phyloP scores from a whole-genome alignment of 2,329 filamentous ascomycete genomes.

The Aspergillus sclerotialis region DNA sequence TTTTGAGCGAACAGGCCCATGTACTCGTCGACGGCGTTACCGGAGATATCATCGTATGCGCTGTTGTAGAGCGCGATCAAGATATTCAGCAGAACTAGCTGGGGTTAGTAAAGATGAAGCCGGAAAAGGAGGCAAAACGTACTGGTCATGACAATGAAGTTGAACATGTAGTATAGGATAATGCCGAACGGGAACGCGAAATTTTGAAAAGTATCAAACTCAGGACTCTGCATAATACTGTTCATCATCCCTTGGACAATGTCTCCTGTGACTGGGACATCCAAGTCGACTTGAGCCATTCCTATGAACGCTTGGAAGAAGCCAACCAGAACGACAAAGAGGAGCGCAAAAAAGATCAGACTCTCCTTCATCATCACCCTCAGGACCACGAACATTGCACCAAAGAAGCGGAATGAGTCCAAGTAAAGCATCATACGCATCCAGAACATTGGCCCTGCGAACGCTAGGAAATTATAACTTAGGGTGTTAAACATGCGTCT shows the following conservation, averaged over 20 bases:
- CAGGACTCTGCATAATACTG: slow-evolving; percentile 82
- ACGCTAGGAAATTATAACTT: slow-evolving; percentile 90
- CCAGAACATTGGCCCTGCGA: slow-evolving; percentile 96
- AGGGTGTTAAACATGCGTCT: slow-evolving; percentile 65
- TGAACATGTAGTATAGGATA: slow-evolving; percentile 95
- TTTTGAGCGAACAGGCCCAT: slow-evolving; percentile 89
- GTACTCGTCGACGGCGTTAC: slow-evolving; percentile 90
- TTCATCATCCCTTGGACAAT: slow-evolving; percentile 63
- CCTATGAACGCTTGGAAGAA: slow-evolving; percentile 95
- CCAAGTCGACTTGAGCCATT: slow-evolving; percentile 73
- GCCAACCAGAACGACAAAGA: slow-evolving; percentile 66
- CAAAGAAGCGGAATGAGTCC: slow-evolving; percentile 91
- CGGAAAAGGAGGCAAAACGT: slow-evolving; percentile 11
- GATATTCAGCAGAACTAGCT: slow-evolving; percentile 74
- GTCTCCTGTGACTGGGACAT: slow-evolving; percentile 42
- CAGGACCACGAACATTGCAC: slow-evolving; percentile 93
- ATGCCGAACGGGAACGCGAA: slow-evolving; percentile 92
- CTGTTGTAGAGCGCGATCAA: slow-evolving; percentile 96
- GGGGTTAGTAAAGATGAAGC: slow-evolving; percentile 6
- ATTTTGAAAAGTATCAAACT: slow-evolving; percentile 80
- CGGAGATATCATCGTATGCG: slow-evolving; percentile 90
- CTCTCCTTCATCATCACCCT: slow-evolving; percentile 94
- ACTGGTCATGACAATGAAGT: slow-evolving; percentile 88
- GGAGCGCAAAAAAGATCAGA: slow-evolving; percentile 89
- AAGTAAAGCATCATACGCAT: slow-evolving; percentile 84